Conservation (phyloP, 495 filamentous ascomycete species). For the Aspergillus ellipticus region DNA sequence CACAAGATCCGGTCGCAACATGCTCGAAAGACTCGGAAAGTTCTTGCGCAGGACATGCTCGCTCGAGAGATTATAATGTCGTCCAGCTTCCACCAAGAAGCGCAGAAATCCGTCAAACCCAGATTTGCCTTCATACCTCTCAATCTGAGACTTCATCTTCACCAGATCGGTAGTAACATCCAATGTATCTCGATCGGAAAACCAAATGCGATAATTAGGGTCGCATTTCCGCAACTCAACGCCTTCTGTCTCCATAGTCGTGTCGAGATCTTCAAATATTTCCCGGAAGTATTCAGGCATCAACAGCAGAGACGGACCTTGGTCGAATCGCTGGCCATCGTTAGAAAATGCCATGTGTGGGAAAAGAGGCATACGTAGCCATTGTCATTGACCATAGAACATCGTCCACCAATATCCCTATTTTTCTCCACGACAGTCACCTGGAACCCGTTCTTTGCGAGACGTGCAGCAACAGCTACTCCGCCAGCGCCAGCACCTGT, state of each 20-base stretch:
- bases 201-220: constrained; percentile 66
- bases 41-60: constrained; percentile 58
- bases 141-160: constrained; percentile 60
- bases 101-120: constrained; percentile 60
- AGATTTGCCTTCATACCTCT: constrained; percentile 60
- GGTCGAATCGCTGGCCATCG: constrained; percentile 60
- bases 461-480: not conserved
- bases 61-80: constrained; percentile 60
- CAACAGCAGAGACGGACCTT: constrained; percentile 65
- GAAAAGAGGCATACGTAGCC: constrained; percentile 1
- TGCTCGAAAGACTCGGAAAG: constrained; percentile 44
- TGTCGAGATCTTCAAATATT: constrained; percentile 59
- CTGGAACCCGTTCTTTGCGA: not conserved
- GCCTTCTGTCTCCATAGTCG: constrained; percentile 54
- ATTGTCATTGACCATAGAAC: not conserved
- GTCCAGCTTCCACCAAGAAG: constrained; percentile 60
- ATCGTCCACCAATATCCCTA: not conserved
- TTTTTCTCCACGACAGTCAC: constrained; percentile 8
- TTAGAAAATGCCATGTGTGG: not conserved
- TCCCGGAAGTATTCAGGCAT: constrained; percentile 62
- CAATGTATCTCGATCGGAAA: constrained; percentile 56
- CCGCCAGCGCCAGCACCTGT: not conserved
- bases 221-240: constrained; percentile 62
- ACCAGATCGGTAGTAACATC: constrained; percentile 56
- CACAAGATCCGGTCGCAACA: not conserved